Conservation (phyloP, 495 filamentous ascomycete genomes). For the Parachaetomium inaequale region DNA sequence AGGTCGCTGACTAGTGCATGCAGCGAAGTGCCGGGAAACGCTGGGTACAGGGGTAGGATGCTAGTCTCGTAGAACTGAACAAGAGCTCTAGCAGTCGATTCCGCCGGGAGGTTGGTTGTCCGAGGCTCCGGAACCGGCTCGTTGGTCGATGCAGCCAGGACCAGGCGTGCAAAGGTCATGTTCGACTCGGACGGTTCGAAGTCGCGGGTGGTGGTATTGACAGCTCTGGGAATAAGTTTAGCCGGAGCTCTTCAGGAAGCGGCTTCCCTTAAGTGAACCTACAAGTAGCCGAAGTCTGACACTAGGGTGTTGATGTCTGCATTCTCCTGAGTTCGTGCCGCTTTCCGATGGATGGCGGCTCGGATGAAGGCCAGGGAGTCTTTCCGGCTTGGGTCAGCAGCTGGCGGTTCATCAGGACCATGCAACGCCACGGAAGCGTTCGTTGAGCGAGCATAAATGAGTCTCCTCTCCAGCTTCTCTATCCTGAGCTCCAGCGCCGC, state of each 20-base stretch:
- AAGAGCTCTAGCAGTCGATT: conserved; percentile 59
- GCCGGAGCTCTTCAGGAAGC: background rate
- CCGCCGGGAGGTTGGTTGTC: conserved; percentile 59
- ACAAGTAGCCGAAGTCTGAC: conserved; percentile 79
- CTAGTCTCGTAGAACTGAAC: conserved; percentile 81
- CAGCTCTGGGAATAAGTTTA: conserved; percentile 53
- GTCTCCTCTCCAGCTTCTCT: conserved; percentile 74
- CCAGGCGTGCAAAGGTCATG: conserved; percentile 81
- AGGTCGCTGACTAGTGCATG: conserved; percentile 73
- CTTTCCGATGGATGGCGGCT: conserved; percentile 57
- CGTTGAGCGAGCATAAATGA: conserved; percentile 57
- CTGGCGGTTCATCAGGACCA: conserved; percentile 41
- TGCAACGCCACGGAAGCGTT: conserved; percentile 54
- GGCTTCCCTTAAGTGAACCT: conserved; percentile 20
- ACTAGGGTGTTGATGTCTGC: conserved; percentile 76
- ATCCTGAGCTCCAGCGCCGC: conserved; percentile 84
- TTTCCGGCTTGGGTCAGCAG: conserved; percentile 48
- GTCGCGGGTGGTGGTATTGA: conserved; percentile 88
- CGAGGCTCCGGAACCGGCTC: conserved; percentile 56
- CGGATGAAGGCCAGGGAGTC: conserved; percentile 57
- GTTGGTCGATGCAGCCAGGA: conserved; percentile 68
- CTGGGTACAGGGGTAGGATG: conserved; percentile 72
- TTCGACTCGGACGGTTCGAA: conserved; percentile 80
- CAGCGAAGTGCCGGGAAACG: conserved; percentile 70
- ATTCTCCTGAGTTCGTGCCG: conserved; percentile 57